Conservation (phyloP, 257 asterid species). For the Solanum bulbocastanum region DNA sequence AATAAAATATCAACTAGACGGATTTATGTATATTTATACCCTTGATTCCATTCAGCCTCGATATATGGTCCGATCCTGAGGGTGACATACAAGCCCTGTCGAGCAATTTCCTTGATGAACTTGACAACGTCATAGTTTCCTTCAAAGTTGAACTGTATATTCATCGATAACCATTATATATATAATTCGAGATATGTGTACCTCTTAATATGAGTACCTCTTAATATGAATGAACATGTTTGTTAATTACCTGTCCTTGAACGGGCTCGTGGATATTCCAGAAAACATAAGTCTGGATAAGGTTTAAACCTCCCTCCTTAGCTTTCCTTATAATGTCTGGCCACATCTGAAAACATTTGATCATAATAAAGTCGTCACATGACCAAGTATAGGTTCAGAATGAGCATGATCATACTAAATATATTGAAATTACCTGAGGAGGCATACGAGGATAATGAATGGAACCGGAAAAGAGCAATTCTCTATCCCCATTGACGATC, state of each 20-base stretch:
- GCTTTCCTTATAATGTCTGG: conserved; percentile 44
- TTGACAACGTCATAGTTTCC: conserved; percentile 53
- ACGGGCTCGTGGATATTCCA: conserved; percentile 83
- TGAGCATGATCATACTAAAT: background rate
- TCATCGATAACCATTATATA: background rate
- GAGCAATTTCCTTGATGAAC: conserved; percentile 42
- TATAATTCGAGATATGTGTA: background rate
- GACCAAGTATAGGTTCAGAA: background rate
- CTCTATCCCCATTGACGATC: conserved; percentile 49
- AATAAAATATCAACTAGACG: background rate
- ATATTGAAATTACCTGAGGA: conserved; percentile 24
- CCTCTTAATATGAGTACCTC: background rate
- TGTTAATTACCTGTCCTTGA: conserved; percentile 46
- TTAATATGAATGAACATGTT: background rate
- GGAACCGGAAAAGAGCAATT: conserved; percentile 60
- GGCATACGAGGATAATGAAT: conserved; percentile 75
- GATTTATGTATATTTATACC: conserved; percentile 20
- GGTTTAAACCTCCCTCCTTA: conserved; percentile 52
- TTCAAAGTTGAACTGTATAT: conserved; percentile 44
- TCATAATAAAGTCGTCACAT: background rate
- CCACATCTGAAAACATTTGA: conserved; percentile 48
- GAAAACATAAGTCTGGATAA: conserved; percentile 62
- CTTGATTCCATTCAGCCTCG: conserved; percentile 79
- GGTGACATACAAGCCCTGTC: conserved; percentile 57
- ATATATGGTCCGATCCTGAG: conserved; percentile 74